These are phyloP conservation scores for Mentha longifolia DNA, from an alignment of 257 asterid species.

Conservation along the genomic window DNA sequence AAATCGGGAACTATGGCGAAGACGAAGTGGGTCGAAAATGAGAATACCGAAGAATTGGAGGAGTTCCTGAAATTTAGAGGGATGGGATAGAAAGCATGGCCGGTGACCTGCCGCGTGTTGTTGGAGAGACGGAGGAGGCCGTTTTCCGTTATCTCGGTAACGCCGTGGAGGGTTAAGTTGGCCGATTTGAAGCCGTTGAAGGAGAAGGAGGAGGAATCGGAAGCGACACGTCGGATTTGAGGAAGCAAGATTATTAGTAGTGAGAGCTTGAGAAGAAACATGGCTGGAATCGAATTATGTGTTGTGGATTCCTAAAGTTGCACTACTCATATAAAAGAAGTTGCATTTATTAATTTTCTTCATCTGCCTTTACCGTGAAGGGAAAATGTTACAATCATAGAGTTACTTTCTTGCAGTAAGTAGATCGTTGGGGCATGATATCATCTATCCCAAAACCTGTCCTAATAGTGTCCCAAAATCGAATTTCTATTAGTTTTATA, in stretches of 20 bases:
- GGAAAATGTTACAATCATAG: too few species aligned
- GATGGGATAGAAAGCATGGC: slow-evolving; percentile 61
- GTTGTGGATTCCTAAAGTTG: slow-evolving; percentile 8
- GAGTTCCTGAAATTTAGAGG: slow-evolving; percentile 56
- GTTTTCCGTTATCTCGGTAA: slow-evolving; percentile 44
- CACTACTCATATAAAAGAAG: too few species aligned
- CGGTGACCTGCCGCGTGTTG: slow-evolving; percentile 39
- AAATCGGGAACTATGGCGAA: slow-evolving; percentile 57
- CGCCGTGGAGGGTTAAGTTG: slow-evolving; percentile 59
- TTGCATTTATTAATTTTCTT: slow-evolving; percentile 3
- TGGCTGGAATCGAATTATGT: slow-evolving; percentile 30
- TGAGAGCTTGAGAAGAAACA: slow-evolving; percentile 38
- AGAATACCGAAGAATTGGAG: slow-evolving; percentile 35
- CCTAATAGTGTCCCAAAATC: too few species aligned
- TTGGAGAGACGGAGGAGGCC: slow-evolving; percentile 59
- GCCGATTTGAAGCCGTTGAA: slow-evolving; percentile 56
- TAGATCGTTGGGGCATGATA: too few species aligned
- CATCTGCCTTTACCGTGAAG: slow-evolving; percentile 37
- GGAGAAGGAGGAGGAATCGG: slow-evolving; percentile 39
- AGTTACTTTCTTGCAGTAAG: too few species aligned
- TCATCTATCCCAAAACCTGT: too few species aligned
- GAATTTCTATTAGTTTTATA: too few species aligned
- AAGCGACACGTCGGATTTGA: slow-evolving; percentile 15
- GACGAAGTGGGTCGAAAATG: slow-evolving; percentile 63
- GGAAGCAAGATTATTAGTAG: slow-evolving; percentile 11